Base-by-base conservation (phyloP, 176 grass and related monocot genomes). In the Stipa capillata region DNA sequence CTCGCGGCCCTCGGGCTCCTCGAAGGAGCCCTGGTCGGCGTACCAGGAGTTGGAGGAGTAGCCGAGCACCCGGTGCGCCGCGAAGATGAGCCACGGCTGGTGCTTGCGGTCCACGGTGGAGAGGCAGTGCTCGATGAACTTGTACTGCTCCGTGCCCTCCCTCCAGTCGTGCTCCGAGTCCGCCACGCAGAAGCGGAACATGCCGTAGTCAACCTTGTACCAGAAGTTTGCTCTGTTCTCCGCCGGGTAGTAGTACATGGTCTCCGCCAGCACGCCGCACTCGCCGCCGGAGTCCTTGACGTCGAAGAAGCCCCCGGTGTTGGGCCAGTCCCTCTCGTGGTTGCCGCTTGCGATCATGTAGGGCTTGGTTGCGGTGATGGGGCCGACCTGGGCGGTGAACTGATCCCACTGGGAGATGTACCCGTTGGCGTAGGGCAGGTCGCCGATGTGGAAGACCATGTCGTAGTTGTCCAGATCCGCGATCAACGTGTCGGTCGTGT, bases 341-440 rank as follows among this genome's bases (percentile, higher is more conserved):
- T 92, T 97, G n/a, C 95, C 92, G 25, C 91, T 97, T 12, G 89
- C 94, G 20, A 92, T 60, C 94, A 97, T 97, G 84, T 94, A 97
- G 0, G 94, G 94, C 35, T 88, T 88, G 10, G 31, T 84, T 7
- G 91, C 90, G 40, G 83, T 74, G 84, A 97, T 93, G 61, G 79
- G 65, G 25, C 80, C 89, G 8, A 97, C 83, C 87, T 97, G 89
- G 0, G 89, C 89, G 7, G 94, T 97, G 82, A 97, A 97, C 70
- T 97, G 94, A 33, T 97, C 94, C 94, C 94, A 97, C 53, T 97
- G 94, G 12, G 91, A 97, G 37, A 94, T 41, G 77, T 97, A 97
- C 9, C 91, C 94, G 37, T 97, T 97, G 40, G 94, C 70, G 53
- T 97, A 97, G 21, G 88, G 67, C 45, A 97, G 65, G 60, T 97